Conservation (phyloP, 345 rosid species). For the Dovyalis caffra region DNA sequence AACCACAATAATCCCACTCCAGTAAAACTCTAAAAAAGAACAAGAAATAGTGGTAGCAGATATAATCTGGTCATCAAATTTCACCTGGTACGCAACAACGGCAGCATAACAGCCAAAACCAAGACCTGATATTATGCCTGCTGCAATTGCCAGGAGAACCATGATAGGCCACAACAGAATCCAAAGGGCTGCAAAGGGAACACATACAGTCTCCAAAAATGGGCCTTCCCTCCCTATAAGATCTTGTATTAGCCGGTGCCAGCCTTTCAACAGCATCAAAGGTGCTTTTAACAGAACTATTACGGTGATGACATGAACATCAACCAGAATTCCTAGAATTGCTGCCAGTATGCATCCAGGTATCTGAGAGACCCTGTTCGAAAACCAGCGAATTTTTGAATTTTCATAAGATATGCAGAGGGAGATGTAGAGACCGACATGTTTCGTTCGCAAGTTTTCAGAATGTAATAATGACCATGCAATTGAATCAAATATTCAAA, state of each 20-base stretch:
- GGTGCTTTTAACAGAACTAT: slow-evolving; percentile 21
- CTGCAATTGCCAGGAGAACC: slow-evolving; percentile 19
- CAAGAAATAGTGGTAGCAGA: background rate
- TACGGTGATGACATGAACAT: slow-evolving; percentile 16
- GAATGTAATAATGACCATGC: too few species aligned
- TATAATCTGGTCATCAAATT: background rate
- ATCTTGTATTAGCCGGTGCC: slow-evolving; percentile 24
- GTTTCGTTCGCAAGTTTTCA: too few species aligned
- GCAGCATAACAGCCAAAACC: slow-evolving; percentile 25
- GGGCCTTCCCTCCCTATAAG: slow-evolving; percentile 28
- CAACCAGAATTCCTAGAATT: slow-evolving; percentile 16
- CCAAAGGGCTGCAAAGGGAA: slow-evolving; percentile 28
- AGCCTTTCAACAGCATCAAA: slow-evolving; percentile 26
- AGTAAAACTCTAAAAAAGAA: background rate
- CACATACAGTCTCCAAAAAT: slow-evolving; percentile 31
- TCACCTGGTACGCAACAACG: slow-evolving; percentile 25
- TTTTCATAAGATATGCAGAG: background rate
- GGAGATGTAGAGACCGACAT: too few species aligned
- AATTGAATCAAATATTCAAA: background rate
- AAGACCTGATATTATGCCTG: slow-evolving; percentile 18
- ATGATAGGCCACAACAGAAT: slow-evolving; percentile 27
- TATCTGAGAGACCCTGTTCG: slow-evolving; percentile 13
- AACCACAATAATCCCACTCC: background rate
- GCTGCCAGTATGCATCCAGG: slow-evolving; percentile 23
- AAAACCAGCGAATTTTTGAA: background rate